Percentiles rank a stretch among this genome's conserved stretches.
These are phyloP conservation scores for Golubevia pallescens DNA, from an alignment of 1,284 basidiomycete genomes.

Conservation along the genomic window DNA sequence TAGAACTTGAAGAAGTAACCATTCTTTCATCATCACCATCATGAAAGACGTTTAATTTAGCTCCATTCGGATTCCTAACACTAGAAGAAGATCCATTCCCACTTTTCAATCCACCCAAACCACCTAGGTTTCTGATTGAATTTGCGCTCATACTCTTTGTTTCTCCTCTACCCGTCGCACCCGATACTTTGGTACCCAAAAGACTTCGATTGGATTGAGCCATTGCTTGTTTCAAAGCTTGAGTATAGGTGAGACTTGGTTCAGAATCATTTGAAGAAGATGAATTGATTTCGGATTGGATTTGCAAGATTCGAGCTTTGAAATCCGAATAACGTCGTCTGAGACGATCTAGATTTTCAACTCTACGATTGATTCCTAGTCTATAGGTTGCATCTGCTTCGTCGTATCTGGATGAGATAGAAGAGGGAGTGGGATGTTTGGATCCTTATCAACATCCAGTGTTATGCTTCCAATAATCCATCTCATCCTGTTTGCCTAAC, in stretches of 20 bases:
- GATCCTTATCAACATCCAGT: neutral
- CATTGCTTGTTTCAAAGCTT: conserved; percentile 51
- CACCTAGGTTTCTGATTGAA: conserved; percentile 2
- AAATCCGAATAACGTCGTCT: conserved; percentile 84
- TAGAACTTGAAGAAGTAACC: conserved; percentile 4
- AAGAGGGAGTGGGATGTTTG: neutral
- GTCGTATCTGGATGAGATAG: conserved; percentile 18
- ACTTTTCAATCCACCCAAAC: neutral
- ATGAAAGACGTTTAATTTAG: conserved; percentile 33
- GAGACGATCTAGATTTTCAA: conserved; percentile 81
- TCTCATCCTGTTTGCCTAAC: no score
- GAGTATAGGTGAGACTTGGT: conserved; percentile 32
- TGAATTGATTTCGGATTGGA: neutral
- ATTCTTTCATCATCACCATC: conserved; percentile 31
- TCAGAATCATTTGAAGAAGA: conserved; percentile 9
- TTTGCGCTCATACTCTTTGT: conserved; percentile 13
- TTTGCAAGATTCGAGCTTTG: conserved; percentile 69
- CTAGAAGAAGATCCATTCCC: neutral
- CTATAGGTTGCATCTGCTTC: conserved; percentile 78
- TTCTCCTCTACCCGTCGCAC: conserved; percentile 11
- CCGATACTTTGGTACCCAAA: conserved; percentile 38
- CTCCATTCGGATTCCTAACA: neutral
- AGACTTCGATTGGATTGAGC: conserved; percentile 41
- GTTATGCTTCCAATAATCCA: no score
- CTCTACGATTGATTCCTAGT: conserved; percentile 81